Percentiles rank a stretch among this genome's conserved stretches.
Conservation (phyloP, 441 rosid species). For the Adansonia gregorii region DNA sequence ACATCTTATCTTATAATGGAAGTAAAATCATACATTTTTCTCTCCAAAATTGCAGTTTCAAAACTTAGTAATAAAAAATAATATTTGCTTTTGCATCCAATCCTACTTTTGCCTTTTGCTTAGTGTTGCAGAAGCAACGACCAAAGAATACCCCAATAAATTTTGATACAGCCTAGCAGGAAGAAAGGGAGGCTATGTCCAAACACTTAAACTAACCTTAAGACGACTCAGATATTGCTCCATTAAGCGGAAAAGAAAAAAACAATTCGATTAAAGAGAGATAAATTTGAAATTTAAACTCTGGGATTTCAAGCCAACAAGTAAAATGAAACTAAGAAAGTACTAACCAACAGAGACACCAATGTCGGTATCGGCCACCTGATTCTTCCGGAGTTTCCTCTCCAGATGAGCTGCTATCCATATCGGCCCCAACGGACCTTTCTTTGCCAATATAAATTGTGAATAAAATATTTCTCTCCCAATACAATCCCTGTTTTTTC, state of each 20-base stretch:
- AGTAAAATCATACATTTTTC: no score
- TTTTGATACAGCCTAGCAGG: background rate
- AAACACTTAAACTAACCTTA: no score
- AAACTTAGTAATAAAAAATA: background rate
- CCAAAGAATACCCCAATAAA: background rate
- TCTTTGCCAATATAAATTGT: conserved; percentile 98
- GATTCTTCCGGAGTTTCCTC: conserved; percentile 98
- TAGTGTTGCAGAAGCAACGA: no score
- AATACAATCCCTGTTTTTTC: conserved; percentile 38
- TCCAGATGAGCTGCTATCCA: conserved; percentile 99
- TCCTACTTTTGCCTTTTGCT: background rate
- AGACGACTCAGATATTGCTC: background rate
- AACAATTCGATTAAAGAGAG: background rate
- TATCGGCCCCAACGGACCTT: conserved; percentile 98
- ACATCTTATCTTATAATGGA: background rate
- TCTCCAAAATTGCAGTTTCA: background rate
- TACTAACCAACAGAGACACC: conserved; percentile 95
- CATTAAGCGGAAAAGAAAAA: background rate
- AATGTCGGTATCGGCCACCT: conserved; percentile 98
- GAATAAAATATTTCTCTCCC: conserved; percentile 84
- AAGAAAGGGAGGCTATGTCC: no score
- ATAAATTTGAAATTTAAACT: background rate
- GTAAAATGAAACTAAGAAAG: background rate
- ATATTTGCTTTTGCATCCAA: background rate
- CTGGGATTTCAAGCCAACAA: background rate